These are phyloP conservation scores for Cytospora mali DNA, from an alignment of 2,329 filamentous ascomycete genomes.

Conservation along the genomic window DNA sequence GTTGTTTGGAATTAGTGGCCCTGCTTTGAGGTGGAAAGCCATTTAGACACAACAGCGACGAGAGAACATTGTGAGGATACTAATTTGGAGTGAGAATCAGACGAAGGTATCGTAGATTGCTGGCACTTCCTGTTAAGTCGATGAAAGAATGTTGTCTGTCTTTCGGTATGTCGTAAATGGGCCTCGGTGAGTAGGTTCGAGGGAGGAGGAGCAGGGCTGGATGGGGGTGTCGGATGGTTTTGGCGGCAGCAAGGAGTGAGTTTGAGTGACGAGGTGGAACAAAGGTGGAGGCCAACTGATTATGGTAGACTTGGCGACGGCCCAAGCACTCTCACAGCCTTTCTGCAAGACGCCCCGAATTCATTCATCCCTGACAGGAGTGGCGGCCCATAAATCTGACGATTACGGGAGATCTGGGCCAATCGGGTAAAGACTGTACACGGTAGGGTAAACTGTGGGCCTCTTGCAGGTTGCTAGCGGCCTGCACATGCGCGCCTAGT, in stretches of 20 bases:
- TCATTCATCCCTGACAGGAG: too few relatives aligned
- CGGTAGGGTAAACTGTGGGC: too few relatives aligned
- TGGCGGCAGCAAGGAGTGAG: conserved; percentile 9
- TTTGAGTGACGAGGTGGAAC: neutral
- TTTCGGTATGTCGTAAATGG: too few relatives aligned
- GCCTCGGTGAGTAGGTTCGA: conserved; percentile 6
- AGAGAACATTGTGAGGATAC: conserved; percentile 17
- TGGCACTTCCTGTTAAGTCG: conserved; percentile 11
- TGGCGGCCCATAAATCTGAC: conserved; percentile 1
- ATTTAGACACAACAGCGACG: conserved; percentile 36
- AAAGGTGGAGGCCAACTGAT: conserved; percentile 11
- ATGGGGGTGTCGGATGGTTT: conserved; percentile 21
- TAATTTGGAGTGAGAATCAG: neutral
- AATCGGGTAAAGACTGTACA: neutral
- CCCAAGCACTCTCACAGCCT: too few relatives aligned
- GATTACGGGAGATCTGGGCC: neutral
- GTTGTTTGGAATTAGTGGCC: conserved; percentile 30
- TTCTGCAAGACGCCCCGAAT: too few relatives aligned
- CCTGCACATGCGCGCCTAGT: neutral
- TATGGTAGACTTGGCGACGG: conserved; percentile 7
- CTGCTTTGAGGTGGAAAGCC: conserved; percentile 35
- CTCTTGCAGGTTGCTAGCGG: neutral
- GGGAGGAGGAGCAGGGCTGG: conserved; percentile 9
- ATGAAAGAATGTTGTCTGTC: conserved; percentile 7
- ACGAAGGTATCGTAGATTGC: conserved; percentile 11